Evolutionary conservation across 306 rosid species (phyloP).

Genomic region (Citrullus mucosospermus): DNA sequence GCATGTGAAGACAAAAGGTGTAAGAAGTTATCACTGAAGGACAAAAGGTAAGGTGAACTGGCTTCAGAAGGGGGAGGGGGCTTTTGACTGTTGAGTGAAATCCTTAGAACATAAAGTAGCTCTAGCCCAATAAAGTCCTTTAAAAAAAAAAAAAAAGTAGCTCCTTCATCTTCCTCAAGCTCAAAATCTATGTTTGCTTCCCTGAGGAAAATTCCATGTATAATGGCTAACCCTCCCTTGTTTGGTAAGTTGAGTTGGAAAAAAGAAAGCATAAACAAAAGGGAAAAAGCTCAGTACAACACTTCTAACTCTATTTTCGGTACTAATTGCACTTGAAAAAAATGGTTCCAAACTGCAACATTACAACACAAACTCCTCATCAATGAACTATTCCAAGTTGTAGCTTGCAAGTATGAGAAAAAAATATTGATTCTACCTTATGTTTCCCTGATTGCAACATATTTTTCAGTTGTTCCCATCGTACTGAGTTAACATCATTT

Average conservation of each 20-base stretch:
- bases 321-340: neutral
- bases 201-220: neutral
- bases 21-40: no score
- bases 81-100: neutral
- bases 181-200: neutral
- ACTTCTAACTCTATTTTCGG: neutral
- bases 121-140: neutral
- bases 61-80: neutral
- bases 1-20: neutral
- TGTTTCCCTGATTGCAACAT: constrained; percentile 60
- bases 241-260: neutral
- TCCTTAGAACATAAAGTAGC: neutral
- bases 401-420: neutral
- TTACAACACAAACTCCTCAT: neutral
- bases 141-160: neutral
- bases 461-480: constrained; percentile 82
- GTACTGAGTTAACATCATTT: constrained; percentile 49
- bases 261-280: neutral
- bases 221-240: neutral
- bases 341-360: neutral
- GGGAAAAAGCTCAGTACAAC: neutral
- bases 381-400: neutral
- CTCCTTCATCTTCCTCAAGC: neutral
- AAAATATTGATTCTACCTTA: constrained; percentile 33
- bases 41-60: neutral